phyloP scores from a whole-genome alignment of 2,329 filamentous ascomycete genomes.

The Volutella citrinella region DNA sequence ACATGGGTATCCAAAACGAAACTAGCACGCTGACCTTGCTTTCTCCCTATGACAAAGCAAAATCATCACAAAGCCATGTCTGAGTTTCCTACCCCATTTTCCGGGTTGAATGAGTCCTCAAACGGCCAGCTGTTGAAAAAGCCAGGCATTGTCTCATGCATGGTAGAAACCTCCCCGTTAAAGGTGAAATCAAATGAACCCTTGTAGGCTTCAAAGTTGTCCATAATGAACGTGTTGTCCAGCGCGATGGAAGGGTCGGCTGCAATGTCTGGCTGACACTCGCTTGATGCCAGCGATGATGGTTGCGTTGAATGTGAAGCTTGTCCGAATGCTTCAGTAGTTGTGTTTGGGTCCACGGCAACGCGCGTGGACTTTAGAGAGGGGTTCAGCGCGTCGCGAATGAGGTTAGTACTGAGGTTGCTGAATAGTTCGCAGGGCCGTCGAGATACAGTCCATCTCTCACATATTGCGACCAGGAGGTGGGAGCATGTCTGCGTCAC shows the following conservation, averaged over 20 bases:
- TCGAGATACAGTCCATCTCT: slow-evolving; percentile 8
- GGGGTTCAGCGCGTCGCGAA: slow-evolving; percentile 1
- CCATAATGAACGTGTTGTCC: slow-evolving; percentile 6
- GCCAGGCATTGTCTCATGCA: neutral
- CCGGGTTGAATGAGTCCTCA: neutral
- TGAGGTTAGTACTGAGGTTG: slow-evolving; percentile 4
- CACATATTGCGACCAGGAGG: slow-evolving; percentile 8
- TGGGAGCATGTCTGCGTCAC: slow-evolving; percentile 4
- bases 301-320: too few relatives aligned
- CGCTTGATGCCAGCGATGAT: too few relatives aligned
- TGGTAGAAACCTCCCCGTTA: neutral
- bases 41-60: too few relatives aligned
- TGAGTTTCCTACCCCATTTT: too few relatives aligned
- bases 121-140: slow-evolving; percentile 2
- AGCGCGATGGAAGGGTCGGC: neutral
- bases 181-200: slow-evolving; percentile 2
- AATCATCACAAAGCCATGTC: too few relatives aligned
- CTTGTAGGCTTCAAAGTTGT: slow-evolving; percentile 3
- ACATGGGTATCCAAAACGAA: too few relatives aligned
- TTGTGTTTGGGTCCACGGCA: too few relatives aligned
- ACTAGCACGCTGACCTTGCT: too few relatives aligned
- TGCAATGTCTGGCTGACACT: neutral
- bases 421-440: slow-evolving; percentile 8
- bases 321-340: too few relatives aligned
- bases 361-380: neutral